Percentiles rank a stretch among this genome's conserved stretches.
phyloP scores from a whole-genome alignment of 352 stramenopile species.

The Phytophthora constricta region DNA sequence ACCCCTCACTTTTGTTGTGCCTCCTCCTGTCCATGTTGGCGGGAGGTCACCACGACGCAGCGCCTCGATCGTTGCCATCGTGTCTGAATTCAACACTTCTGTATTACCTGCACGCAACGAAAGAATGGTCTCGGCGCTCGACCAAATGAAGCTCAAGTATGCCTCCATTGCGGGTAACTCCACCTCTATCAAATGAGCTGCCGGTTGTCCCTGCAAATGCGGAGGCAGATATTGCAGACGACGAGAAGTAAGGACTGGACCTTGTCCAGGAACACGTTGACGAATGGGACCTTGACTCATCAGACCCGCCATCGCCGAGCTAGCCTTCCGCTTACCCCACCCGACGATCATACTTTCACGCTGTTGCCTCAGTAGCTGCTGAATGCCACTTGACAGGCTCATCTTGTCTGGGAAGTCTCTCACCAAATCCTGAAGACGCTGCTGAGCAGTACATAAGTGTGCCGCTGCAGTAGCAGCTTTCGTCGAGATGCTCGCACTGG shows the following conservation, averaged over 20 bases:
- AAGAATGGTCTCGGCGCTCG: conserved; percentile 40
- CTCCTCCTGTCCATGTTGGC: conserved; percentile 15
- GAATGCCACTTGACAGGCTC: conserved; percentile 41
- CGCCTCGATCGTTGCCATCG: conserved; percentile 26
- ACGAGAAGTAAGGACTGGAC: conserved; percentile 6
- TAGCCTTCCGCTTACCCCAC: conserved; percentile 36
- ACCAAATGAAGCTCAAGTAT: conserved; percentile 55
- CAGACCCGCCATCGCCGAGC: background rate
- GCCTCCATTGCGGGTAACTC: conserved; percentile 60
- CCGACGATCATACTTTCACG: conserved; percentile 46
- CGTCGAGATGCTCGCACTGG: background rate
- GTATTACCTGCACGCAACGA: conserved; percentile 33
- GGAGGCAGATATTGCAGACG: conserved; percentile 24
- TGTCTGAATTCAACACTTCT: conserved; percentile 19
- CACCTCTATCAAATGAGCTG: conserved; percentile 45
- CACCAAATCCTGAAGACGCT: conserved; percentile 28
- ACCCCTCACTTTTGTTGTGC: background rate
- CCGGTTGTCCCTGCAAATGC: conserved; percentile 35
- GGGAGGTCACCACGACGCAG: conserved; percentile 22
- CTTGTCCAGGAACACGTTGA: conserved; percentile 11
- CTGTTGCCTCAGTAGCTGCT: conserved; percentile 51
- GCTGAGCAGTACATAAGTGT: conserved; percentile 27
- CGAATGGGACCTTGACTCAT: conserved; percentile 10
- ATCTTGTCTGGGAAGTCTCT: conserved; percentile 37
- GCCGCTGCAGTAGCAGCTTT: background rate